These are phyloP conservation scores for Didymella keratinophila DNA, from an alignment of 2,329 filamentous ascomycete species.

Conservation along the genomic window DNA sequence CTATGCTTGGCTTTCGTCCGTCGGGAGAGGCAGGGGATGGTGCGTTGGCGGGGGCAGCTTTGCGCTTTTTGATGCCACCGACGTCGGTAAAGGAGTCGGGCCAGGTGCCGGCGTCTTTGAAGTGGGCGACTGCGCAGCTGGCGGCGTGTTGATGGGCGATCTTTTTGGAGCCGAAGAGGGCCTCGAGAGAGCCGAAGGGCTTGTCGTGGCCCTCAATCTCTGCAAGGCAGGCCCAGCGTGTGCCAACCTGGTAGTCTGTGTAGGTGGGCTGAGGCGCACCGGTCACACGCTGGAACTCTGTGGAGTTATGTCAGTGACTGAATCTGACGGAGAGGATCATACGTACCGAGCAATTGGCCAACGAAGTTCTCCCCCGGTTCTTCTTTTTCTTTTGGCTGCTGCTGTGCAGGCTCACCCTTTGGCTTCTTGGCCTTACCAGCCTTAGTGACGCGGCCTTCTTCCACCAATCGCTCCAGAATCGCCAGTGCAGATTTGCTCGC, in stretches of 20 bases:
- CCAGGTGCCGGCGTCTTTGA: conserved; percentile 48
- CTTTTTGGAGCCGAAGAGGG: conserved; percentile 51
- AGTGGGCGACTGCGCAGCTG: conserved; percentile 51
- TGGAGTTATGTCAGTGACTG: background rate
- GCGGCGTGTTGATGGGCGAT: conserved; percentile 54
- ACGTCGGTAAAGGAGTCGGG: conserved; percentile 27
- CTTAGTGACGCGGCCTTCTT: conserved; percentile 35
- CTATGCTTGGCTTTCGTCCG: background rate
- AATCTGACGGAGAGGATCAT: background rate
- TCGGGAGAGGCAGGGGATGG: background rate
- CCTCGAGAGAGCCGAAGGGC: conserved; percentile 48
- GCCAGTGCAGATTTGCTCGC: conserved; percentile 45
- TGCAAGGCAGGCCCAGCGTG: conserved; percentile 43
- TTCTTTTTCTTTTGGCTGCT: conserved; percentile 13
- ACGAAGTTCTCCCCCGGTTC: conserved; percentile 41
- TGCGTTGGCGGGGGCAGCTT: background rate
- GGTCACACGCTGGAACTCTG: conserved; percentile 45
- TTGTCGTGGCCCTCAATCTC: conserved; percentile 32
- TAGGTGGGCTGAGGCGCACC: conserved; percentile 45
- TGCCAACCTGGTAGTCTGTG: conserved; percentile 46
- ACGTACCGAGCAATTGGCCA: conserved; percentile 50
- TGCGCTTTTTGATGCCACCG: conserved; percentile 47
- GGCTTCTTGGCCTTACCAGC: conserved; percentile 28
- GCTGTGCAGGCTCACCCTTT: conserved; percentile 15
- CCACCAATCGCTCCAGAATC: conserved; percentile 35